Evolutionary conservation across 2,329 filamentous ascomycete species (phyloP), one percentile per base, ranked within the genome.

Genomic region (Fusarium temperatum): DNA sequence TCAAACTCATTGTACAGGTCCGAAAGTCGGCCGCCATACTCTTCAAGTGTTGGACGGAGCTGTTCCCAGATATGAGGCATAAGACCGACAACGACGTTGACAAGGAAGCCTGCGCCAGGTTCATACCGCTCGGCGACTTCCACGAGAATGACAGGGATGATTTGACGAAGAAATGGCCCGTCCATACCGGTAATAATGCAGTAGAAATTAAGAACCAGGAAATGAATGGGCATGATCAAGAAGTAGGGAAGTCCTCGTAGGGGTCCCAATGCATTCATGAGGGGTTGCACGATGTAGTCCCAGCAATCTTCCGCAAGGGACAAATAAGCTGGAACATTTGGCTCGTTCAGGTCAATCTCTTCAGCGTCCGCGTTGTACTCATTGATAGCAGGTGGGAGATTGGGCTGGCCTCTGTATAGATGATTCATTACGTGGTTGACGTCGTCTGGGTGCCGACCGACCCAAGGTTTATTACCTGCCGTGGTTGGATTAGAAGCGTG

Each of bases 281-380:
- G 42, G 17, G 42, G 42, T 13, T 45, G 1, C 6, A 45, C 0
- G 42, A 26, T 45, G 0, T 9, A 45, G 15, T 26, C 11, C 24
- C 42, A 26, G 42, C 24, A 45, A 20, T 20, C 24, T 3, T 26
- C 24, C 1, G 11, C 42, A 45, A 13, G 42, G 10, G 15, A 7
- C 0, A 1, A 8, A 18, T 26, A 0, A 26, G n/a, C 11, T 45
- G 24, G 17, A 17, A 18, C 11, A 13, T 26, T 0, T 9, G 11
- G n/a, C 5, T 26, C 24, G 11, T 45, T 24, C 24, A 20, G 17
- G 17, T 8, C 5, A 12, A 26, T 7, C 4, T 26, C 17, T 26
- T 8, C 42, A 13, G 17, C 4, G 6, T 45, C 6, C 6, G 4
- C 11, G 3, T 45, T 0, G 3, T 8, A 5, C 17, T 26, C 42